Evolutionary conservation across 495 filamentous ascomycete species (phyloP).

Genomic region (Aspergillus carlsbadensis): DNA sequence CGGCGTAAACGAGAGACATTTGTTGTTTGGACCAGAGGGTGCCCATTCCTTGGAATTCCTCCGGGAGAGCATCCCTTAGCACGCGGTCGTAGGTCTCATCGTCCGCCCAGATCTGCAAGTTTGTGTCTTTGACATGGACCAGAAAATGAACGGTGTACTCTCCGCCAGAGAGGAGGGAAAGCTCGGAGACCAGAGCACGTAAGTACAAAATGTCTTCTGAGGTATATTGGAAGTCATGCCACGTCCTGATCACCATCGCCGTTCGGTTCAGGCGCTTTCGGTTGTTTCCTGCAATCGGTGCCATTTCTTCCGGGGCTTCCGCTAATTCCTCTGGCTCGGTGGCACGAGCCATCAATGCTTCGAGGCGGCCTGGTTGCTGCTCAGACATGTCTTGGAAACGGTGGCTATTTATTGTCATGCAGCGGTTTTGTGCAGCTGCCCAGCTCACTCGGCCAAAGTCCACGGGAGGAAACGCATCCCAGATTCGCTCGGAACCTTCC

Average conservation of each 20-base stretch:
- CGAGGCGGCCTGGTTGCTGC: constrained; percentile 43
- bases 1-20: constrained; percentile 85
- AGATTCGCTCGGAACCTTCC: constrained; percentile 71
- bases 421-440: constrained; percentile 71
- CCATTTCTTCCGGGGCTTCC: constrained; percentile 14
- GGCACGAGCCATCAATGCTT: constrained; percentile 34
- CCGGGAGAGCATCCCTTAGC: constrained; percentile 70
- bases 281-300: constrained; percentile 18
- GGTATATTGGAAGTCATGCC: constrained; percentile 58
- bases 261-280: constrained; percentile 51
- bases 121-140: constrained; percentile 64
- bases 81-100: constrained; percentile 60
- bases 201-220: constrained; percentile 52
- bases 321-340: constrained; percentile 30
- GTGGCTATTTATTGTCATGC: constrained; percentile 64
- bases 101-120: constrained; percentile 65
- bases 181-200: constrained; percentile 60
- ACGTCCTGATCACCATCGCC: constrained; percentile 62
- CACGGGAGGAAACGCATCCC: constrained; percentile 65
- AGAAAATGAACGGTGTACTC: constrained; percentile 65
- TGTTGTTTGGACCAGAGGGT: constrained; percentile 91
- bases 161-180: constrained; percentile 60
- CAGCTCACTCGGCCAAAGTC: constrained; percentile 74
- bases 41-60: constrained; percentile 84
- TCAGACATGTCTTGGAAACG: constrained; percentile 59